These are phyloP conservation scores for Spergularia marina DNA, from an alignment of 148 eudicot genomes.

Conservation along the genomic window DNA sequence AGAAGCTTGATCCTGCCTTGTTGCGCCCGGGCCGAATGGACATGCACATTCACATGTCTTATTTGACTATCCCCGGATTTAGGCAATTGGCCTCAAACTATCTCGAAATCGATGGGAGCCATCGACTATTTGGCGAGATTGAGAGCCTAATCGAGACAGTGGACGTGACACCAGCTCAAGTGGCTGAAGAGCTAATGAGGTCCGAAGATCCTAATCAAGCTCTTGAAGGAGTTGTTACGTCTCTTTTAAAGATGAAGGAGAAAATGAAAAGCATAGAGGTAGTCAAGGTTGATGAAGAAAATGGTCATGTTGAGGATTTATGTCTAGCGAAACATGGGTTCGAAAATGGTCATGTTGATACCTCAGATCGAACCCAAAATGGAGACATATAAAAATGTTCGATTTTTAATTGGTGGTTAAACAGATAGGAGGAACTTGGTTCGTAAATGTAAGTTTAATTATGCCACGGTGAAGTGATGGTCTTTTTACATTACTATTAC, in stretches of 20 bases:
- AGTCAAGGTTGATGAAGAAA: constrained; percentile 6
- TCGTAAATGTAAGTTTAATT: neutral
- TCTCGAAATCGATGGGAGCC: constrained; percentile 22
- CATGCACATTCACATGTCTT: constrained; percentile 60
- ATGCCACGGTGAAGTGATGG: too few species aligned
- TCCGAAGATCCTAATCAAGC: constrained; percentile 27
- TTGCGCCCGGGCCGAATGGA: constrained; percentile 69
- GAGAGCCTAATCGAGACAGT: constrained; percentile 26
- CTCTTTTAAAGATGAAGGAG: constrained; percentile 25
- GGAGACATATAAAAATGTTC: neutral
- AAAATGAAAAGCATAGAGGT: neutral
- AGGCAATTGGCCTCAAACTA: constrained; percentile 39
- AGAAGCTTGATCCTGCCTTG: constrained; percentile 46
- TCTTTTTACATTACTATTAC: too few species aligned
- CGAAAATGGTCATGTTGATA: constrained; percentile 8
- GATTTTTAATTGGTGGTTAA: too few species aligned
- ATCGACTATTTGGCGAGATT: constrained; percentile 25
- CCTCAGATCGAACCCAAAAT: neutral
- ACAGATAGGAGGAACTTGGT: neutral
- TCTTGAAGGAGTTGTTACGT: constrained; percentile 28
- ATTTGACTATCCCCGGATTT: constrained; percentile 35
- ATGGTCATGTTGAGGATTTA: neutral
- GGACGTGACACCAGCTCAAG: constrained; percentile 46
- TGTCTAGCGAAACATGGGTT: neutral
- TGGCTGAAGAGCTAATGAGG: constrained; percentile 46